Conservation (phyloP, 1,284 basidiomycete species). For the Sutorius eximius region DNA sequence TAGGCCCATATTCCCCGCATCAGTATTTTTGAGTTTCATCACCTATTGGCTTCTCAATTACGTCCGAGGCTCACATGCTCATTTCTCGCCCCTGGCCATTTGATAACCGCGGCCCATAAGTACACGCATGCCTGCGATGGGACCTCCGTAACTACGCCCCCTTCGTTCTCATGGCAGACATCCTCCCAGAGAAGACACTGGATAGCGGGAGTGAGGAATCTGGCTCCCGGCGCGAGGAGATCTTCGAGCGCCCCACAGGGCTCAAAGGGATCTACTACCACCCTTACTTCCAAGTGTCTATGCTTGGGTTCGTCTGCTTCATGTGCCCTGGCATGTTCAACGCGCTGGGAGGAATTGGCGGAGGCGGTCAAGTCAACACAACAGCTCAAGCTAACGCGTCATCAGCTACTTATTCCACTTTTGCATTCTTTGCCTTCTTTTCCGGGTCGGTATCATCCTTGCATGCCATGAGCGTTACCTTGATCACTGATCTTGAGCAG, state of each 20-base stretch:
- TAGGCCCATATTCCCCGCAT: neutral
- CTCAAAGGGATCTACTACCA: slow-evolving; percentile 37
- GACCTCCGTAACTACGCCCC: neutral
- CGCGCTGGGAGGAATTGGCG: slow-evolving; percentile 56
- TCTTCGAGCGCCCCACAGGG: slow-evolving; percentile 33
- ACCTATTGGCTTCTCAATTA: slow-evolving; percentile 3
- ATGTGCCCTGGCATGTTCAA: slow-evolving; percentile 38
- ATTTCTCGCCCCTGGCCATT: neutral
- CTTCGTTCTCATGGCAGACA: slow-evolving; percentile 18
- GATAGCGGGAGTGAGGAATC: slow-evolving; percentile 27
- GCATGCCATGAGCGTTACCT: neutral
- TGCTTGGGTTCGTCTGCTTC: slow-evolving; percentile 48
- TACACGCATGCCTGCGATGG: neutral
- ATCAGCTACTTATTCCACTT: slow-evolving; percentile 67
- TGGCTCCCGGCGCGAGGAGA: slow-evolving; percentile 18
- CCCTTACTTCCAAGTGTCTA: slow-evolving; percentile 37
- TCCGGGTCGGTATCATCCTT: slow-evolving; percentile 27
- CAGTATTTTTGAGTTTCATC: slow-evolving; percentile 3
- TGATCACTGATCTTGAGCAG: slow-evolving; percentile 35
- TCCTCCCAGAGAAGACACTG: slow-evolving; percentile 17
- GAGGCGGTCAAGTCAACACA: slow-evolving; percentile 64
- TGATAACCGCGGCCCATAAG: slow-evolving; percentile 18
- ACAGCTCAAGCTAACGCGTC: slow-evolving; percentile 65
- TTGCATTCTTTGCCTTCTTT: slow-evolving; percentile 55
- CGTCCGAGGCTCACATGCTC: slow-evolving; percentile 17